Evolutionary conservation across 1,139 yeast species (phyloP).

Genomic region (Blastobotrys arbuscula): DNA sequence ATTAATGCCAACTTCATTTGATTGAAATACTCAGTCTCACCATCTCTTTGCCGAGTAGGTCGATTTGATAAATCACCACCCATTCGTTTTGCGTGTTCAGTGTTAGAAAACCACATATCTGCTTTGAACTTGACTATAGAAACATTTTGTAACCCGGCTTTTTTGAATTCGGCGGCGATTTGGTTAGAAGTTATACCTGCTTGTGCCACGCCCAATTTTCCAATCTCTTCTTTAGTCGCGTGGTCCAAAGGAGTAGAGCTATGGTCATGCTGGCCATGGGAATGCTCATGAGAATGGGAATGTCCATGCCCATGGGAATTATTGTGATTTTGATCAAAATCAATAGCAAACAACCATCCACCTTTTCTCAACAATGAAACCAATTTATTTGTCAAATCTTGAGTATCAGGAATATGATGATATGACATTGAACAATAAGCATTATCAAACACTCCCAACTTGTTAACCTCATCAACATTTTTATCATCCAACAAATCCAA

Average conservation of each 20-base stretch:
- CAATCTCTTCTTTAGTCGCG: not conserved
- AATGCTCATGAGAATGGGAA: slow-evolving; percentile 3
- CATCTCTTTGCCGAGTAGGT: slow-evolving; percentile 1
- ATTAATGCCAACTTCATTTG: slow-evolving; percentile 4
- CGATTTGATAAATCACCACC: not conserved
- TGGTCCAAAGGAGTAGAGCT: not conserved
- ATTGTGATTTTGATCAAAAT: slow-evolving; percentile 14
- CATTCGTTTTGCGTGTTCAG: not conserved
- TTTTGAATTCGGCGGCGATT: not conserved
- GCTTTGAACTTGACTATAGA: not conserved
- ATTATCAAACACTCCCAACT: slow-evolving; percentile 22
- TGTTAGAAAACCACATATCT: slow-evolving; percentile 3
- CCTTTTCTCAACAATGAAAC: slow-evolving; percentile 20
- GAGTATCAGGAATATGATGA: slow-evolving; percentile 28
- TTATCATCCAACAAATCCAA: slow-evolving; percentile 8
- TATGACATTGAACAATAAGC: slow-evolving; percentile 28
- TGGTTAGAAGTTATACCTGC: not conserved
- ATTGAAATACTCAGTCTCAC: slow-evolving; percentile 1
- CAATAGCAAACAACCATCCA: slow-evolving; percentile 27
- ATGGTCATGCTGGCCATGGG: slow-evolving; percentile 1
- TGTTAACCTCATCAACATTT: not conserved
- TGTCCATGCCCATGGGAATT: slow-evolving; percentile 1
- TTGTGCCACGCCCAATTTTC: slow-evolving; percentile 7
- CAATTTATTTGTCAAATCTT: slow-evolving; percentile 20
- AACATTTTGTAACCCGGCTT: slow-evolving; percentile 3